A percentile compares a stretch with the other conserved stretches of the same genome.
These are phyloP conservation scores for Phytophthora pluvialis DNA, from an alignment of 352 stramenopile genomes.

Conservation along the genomic window DNA sequence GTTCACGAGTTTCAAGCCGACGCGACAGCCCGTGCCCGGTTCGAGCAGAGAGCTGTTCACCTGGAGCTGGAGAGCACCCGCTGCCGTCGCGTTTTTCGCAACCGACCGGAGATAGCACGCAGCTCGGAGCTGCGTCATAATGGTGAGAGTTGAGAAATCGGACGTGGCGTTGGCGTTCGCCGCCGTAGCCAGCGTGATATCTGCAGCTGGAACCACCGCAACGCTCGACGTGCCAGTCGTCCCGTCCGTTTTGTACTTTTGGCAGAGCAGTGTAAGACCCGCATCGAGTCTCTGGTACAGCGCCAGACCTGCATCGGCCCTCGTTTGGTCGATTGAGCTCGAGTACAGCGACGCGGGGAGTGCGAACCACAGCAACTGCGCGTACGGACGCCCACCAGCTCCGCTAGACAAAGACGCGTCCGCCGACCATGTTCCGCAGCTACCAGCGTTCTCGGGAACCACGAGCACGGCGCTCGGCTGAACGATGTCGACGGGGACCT, in stretches of 20 bases:
- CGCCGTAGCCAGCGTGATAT: conserved; percentile 28
- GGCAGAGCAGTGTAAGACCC: conserved; percentile 44
- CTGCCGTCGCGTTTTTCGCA: conserved; percentile 31
- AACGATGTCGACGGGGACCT: conserved; percentile 39
- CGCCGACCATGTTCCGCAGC: conserved; percentile 56
- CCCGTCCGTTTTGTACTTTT: conserved; percentile 59
- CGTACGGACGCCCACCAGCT: conserved; percentile 54
- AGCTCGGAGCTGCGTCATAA: conserved; percentile 54
- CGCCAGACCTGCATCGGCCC: conserved; percentile 11
- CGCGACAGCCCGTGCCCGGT: conserved; percentile 42
- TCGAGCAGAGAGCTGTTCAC: conserved; percentile 57
- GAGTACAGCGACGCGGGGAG: conserved; percentile 41
- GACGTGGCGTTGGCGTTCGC: conserved; percentile 17
- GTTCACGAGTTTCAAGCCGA: conserved; percentile 66
- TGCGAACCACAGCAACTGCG: conserved; percentile 47
- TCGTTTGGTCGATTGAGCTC: conserved; percentile 10
- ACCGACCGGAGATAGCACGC: conserved; percentile 60
- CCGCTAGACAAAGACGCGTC: conserved; percentile 68
- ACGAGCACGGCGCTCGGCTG: conserved; percentile 52
- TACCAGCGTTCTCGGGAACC: conserved; percentile 59
- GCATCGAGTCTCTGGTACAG: conserved; percentile 44
- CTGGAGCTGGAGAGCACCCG: conserved; percentile 31
- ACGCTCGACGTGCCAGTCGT: conserved; percentile 36
- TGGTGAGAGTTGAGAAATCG: conserved; percentile 38
- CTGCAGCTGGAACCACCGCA: conserved; percentile 33